Evolutionary conservation across 139 green algal genomes (phyloP), one percentile per base, ranked within the genome.

Genomic region (Tetradesmus obliquus): DNA sequence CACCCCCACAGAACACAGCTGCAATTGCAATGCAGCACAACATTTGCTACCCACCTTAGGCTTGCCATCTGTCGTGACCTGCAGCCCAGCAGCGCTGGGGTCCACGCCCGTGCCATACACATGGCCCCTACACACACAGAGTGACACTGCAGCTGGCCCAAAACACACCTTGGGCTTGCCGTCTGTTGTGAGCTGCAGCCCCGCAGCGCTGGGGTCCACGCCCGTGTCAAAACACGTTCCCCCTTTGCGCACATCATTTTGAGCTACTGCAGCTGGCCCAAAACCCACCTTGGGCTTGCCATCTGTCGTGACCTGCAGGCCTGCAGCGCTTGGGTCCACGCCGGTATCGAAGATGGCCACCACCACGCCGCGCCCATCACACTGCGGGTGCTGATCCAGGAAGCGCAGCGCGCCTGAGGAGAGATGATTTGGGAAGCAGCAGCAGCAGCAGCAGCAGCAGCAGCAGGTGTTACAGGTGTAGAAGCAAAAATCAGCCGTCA

Each of bases 271-370:
- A 60, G 79, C 20, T 84, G n/a, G 5, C 20, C 7, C n/a, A 8
- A 84, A 55, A 8, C 32, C 32, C 83, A 97, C 95, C 94, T 99
- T 99, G 10, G 97, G 97, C 88, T 96, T 95, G 86, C 97, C 97
- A 84, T 98, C 95, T 5, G 91, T 94, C 6, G 96, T 98, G n/a
- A 92, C 88, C 91, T 98, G 96, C 88, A 99, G 93, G 1, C 97
- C 97, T 5, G 93, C 92, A 1, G 97, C 96, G 8, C 97, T 93
- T 22, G 94, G 17, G 60, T 92, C 89, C 20, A 94, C 85, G 15
- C 90, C 81, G n/a, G 97, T 98, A 92, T 99, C 98, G 62, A 99
- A 96, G 51, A 99, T 98, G 7, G 96, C 96, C 5, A 99, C 94
- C 20, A 98, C 92, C 5, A 96, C 92, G 13, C 96, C 97, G 0